Base-by-base conservation (phyloP, 768 basidiomycete genomes). In the Suillus discolor region DNA sequence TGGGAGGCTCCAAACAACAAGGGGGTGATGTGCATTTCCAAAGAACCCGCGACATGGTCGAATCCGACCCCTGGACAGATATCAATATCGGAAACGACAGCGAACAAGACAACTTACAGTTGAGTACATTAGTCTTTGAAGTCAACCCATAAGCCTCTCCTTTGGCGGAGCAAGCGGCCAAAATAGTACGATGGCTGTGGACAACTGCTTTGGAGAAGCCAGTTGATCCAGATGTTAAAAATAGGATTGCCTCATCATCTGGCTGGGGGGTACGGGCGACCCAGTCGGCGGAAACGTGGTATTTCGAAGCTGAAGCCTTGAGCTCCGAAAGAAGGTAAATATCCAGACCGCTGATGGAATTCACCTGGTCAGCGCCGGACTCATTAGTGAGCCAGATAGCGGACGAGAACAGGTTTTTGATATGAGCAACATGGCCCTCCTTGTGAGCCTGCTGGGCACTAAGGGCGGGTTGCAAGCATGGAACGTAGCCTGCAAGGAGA, bases 41-140 rank as follows among this genome's bases (percentile, higher is more conserved):
- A 70, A 6, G 80, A 74, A 23, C 77, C 78, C 4, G 81, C 81
- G 64, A 81, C 81, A 57, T 82, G 81, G 63, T 82, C 81, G 44
- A 82, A 80, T 15, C 78, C 78, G 57, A 82, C 79, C 80, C 73
- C 73, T 74, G 28, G 36, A 11, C 7, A 57, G 60, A 12, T 25
- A 45, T 44, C 2, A 12, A 12, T 12, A 47, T 57, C 11, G n/a
- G 0, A 9, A 34, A 2, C 8, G 4, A 16, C 1, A 18, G 7
- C 8, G 1, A 55, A 7, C 0, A 5, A 57, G 11, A 8, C 54
- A 3, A 57, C 70, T 65, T 25, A 74, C 81, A 82, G 66, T 82
- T 82, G 7, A 81, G 64, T 38, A 80, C 70, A 18, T 66, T 75
- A 3, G 79, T 75, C 5, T 65, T 34, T 16, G 73, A 67, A 8